phyloP scores from a whole-genome alignment of 2,329 filamentous ascomycete genomes.

The Aquanectria penicillioides region DNA sequence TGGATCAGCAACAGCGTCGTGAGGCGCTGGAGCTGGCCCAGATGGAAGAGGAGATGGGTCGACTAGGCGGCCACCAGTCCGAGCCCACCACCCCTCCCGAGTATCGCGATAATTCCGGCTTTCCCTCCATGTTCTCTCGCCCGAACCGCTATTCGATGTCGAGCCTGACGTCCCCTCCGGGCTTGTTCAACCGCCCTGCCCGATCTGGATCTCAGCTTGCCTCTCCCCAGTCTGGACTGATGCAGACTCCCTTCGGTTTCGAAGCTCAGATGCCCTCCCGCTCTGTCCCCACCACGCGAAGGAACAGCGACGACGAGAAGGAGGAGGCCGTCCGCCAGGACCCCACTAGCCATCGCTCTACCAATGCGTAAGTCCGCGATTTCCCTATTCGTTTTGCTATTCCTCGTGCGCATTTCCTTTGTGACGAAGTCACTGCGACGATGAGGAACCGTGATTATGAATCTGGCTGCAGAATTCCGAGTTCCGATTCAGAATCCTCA shows the following conservation, averaged over 20 bases:
- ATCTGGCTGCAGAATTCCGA: not conserved
- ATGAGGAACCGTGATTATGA: not conserved
- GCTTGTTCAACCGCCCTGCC: constrained; percentile 76
- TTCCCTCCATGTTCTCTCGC: constrained; percentile 82
- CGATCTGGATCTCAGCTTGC: constrained; percentile 83
- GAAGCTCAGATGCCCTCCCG: constrained; percentile 73
- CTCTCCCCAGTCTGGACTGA: constrained; percentile 75
- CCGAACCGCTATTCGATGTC: constrained; percentile 91
- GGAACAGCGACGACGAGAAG: constrained; percentile 92
- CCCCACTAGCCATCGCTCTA: constrained; percentile 76
- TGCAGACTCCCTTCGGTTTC: constrained; percentile 67
- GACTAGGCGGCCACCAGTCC: constrained; percentile 79
- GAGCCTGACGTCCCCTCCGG: constrained; percentile 84
- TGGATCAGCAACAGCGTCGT: constrained; percentile 84
- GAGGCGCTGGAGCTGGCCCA: constrained; percentile 87
- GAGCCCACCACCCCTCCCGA: constrained; percentile 97
- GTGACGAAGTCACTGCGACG: not conserved
- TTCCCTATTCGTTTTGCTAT: constrained; percentile 24
- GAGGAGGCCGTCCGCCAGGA: constrained; percentile 77
- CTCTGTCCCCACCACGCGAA: constrained; percentile 85
- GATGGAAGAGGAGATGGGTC: constrained; percentile 81
- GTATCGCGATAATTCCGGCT: constrained; percentile 80
- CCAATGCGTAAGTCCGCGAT: constrained; percentile 77
- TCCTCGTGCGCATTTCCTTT: not conserved
- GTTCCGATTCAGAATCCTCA: not conserved